Evolutionary conservation across 495 filamentous ascomycete genomes (phyloP), one percentile per base, ranked within the genome.

Genomic region (Tuber microsphaerosporum): DNA sequence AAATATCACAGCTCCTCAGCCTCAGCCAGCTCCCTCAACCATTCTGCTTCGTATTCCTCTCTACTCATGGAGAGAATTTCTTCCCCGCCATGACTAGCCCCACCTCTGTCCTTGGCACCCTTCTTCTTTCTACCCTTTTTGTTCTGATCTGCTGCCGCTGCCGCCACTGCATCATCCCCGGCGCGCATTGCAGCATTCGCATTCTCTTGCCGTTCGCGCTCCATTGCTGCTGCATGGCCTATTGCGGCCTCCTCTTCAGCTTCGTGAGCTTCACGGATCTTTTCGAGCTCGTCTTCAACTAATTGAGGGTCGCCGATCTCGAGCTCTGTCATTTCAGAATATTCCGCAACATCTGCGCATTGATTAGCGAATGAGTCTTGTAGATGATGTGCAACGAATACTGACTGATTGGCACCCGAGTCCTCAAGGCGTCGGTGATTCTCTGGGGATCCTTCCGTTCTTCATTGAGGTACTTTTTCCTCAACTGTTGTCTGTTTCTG

Each of bases 391-490:
- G 34, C 8, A 45, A 14, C 14, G 45, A 42, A 65, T 69, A 79
- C 79, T 65, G 46, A 82, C 81, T 73, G 69, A 79, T 73, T 43
- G 72, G 42, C 80, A 83, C 74, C 41, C 81, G 73, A 41, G 75
- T 82, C 75, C 77, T 84, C 10, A 97, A 85, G 1, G 91, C 90
- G 8, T 87, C 87, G 65, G 90, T 91, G 79, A 99, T 89, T 69
- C 88, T 87, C 20, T 86, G 83, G 4, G 92, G 89, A 77, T 93
- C 86, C n/a, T 88, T 85, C n/a, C 89, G 87, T 84, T 98, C 96
- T 84, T 99, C 95, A 73, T 91, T 92, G 78, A 91, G 92, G 85
- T 96, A 99, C 83, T 98, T 99, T 70, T 91, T 84, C 85, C 97
- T 97, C 82, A 98, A 90, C 79, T 93, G 89, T 26, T 90, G 89